Evolutionary conservation across 192 early-diverging fungal species (phyloP).

Genomic region (Backusella liffmaniae): DNA sequence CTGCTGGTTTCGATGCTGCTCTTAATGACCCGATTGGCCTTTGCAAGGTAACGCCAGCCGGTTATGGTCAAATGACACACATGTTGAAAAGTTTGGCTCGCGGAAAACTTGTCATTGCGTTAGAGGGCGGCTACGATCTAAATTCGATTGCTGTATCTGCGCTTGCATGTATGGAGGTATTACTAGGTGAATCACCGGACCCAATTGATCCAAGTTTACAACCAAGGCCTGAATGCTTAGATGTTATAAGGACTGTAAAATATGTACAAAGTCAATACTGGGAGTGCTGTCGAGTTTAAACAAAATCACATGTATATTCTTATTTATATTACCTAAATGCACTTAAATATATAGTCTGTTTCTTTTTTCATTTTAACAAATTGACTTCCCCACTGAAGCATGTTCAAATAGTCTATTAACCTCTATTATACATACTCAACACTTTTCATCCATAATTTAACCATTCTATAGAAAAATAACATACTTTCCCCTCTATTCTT

Average conservation of each 20-base stretch:
- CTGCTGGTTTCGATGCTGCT: constrained; percentile 91
- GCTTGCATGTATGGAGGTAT: constrained; percentile 68
- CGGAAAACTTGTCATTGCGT: constrained; percentile 73
- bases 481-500: neutral
- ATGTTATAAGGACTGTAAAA: constrained; percentile 48
- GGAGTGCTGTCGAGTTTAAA: constrained; percentile 21
- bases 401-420: neutral
- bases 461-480: no score
- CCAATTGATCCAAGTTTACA: constrained; percentile 32
- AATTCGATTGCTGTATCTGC: constrained; percentile 73
- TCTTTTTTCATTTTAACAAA: neutral
- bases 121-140: constrained; percentile 90
- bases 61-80: constrained; percentile 87
- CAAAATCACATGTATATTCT: neutral
- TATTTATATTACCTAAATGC: neutral
- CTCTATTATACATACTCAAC: neutral
- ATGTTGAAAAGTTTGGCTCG: constrained; percentile 68
- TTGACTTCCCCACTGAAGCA: neutral
- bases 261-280: constrained; percentile 48
- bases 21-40: constrained; percentile 79
- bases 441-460: neutral
- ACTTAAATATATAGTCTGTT: neutral
- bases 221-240: constrained; percentile 43
- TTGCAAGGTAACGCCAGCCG: constrained; percentile 75
- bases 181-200: constrained; percentile 63